Evolutionary conservation across 192 early-diverging fungal genomes (phyloP).

Genomic region (Coemansia sp.): DNA sequence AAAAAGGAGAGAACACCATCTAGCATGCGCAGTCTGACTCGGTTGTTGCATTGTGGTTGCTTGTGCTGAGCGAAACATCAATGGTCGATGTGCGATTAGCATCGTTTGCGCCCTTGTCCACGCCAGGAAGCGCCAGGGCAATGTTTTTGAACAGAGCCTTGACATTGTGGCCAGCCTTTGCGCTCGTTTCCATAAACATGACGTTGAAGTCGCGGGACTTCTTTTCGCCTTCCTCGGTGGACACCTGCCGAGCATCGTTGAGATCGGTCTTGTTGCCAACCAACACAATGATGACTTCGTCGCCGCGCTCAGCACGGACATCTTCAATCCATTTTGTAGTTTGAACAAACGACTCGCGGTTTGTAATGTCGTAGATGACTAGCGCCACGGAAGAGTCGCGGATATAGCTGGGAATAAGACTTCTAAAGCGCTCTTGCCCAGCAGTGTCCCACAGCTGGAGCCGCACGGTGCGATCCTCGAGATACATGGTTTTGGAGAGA

Average conservation of each 20-base stretch:
- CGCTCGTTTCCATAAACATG: constrained; percentile 99
- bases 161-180: constrained; percentile 98
- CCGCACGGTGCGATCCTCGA: constrained; percentile 96
- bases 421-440: constrained; percentile 97
- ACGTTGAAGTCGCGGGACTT: constrained; percentile 94
- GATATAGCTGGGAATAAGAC: constrained; percentile 97
- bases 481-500: constrained; percentile 98
- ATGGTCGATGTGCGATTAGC: constrained; percentile 53
- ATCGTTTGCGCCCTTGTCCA: constrained; percentile 68
- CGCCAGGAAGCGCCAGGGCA: constrained; percentile 79
- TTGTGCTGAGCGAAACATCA: constrained; percentile 58
- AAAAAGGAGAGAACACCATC: not conserved
- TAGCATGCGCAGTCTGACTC: constrained; percentile 60
- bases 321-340: constrained; percentile 99
- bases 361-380: constrained; percentile 97
- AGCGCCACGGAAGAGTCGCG: constrained; percentile 97
- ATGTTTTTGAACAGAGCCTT: constrained; percentile 97
- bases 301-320: constrained; percentile 95
- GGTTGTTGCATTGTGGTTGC: constrained; percentile 43
- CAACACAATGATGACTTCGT: constrained; percentile 96
- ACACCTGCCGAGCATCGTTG: constrained; percentile 91
- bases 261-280: constrained; percentile 99
- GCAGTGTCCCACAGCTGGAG: constrained; percentile 99
- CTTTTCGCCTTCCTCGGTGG: constrained; percentile 96
- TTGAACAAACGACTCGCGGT: constrained; percentile 94